Conservation (phyloP, 371 early-diverging fungal genomes). For the Mucor plumbeus region DNA sequence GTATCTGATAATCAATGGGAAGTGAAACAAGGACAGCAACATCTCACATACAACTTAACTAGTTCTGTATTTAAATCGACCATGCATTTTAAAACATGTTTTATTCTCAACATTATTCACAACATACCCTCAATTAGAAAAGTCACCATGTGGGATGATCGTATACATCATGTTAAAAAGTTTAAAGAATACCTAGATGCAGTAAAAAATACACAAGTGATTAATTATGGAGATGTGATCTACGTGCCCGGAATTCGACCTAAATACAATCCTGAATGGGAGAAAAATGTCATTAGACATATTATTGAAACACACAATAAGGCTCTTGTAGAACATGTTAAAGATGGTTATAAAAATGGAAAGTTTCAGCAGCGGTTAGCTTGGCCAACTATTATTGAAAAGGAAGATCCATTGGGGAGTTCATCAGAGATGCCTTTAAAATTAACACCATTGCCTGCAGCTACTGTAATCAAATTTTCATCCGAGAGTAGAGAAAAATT, state of each 20-base stretch:
- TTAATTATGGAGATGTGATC: slow-evolving; percentile 36
- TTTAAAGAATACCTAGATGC: slow-evolving; percentile 50
- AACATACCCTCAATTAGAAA: slow-evolving; percentile 39
- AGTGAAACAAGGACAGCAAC: neutral
- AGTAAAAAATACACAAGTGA: slow-evolving; percentile 18
- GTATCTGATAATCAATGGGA: neutral
- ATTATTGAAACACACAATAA: slow-evolving; percentile 52
- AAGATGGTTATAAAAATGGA: slow-evolving; percentile 9
- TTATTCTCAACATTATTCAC: slow-evolving; percentile 42
- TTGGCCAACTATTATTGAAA: neutral
- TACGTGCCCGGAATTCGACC: slow-evolving; percentile 51
- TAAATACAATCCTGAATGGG: slow-evolving; percentile 52
- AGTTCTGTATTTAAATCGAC: slow-evolving; percentile 35
- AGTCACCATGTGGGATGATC: slow-evolving; percentile 68
- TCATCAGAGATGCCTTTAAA: slow-evolving; percentile 4
- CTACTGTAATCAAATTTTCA: slow-evolving; percentile 26
- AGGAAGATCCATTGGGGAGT: slow-evolving; percentile 16
- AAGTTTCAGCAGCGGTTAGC: slow-evolving; percentile 9
- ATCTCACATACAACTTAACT: slow-evolving; percentile 10
- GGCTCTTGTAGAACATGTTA: slow-evolving; percentile 29
- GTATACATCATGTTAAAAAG: slow-evolving; percentile 45
- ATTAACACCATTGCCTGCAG: slow-evolving; percentile 14
- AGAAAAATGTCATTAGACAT: slow-evolving; percentile 38
- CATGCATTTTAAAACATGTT: slow-evolving; percentile 56
- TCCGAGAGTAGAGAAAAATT: slow-evolving; percentile 7